Conservation (phyloP, 1,139 yeast species). For the Citeromyces siamensis region DNA sequence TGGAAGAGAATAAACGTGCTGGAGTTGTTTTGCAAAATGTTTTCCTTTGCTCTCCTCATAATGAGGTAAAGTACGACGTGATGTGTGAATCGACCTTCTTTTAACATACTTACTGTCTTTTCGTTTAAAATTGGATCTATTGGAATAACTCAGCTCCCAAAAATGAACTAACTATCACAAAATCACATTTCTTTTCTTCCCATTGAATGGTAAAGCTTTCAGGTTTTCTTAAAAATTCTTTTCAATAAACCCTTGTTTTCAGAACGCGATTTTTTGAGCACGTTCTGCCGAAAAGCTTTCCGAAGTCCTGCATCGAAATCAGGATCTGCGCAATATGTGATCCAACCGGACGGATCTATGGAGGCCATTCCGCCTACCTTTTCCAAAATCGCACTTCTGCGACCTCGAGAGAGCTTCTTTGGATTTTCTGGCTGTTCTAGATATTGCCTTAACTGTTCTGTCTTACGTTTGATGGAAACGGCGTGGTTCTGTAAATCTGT, state of each 20-base stretch:
- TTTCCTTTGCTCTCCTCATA: no score
- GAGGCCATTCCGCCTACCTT: neutral
- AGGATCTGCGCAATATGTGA: conserved; percentile 22
- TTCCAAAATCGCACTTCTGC: neutral
- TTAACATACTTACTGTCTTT: no score
- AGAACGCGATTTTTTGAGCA: conserved; percentile 7
- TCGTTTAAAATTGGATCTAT: no score
- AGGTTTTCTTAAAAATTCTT: conserved; percentile 13
- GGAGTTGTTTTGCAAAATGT: no score
- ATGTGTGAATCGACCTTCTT: no score
- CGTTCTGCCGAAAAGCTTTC: conserved; percentile 12
- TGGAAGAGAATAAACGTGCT: no score
- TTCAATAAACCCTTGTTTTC: conserved; percentile 11
- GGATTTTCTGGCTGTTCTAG: conserved; percentile 25
- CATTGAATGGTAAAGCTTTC: no score
- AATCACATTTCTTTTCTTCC: no score
- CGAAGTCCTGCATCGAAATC: conserved; percentile 6
- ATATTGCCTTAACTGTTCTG: conserved; percentile 22
- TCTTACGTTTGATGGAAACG: conserved; percentile 23
- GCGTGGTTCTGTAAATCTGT: conserved; percentile 36
- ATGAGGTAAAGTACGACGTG: no score
- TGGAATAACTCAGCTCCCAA: no score
- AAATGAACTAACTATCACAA: no score
- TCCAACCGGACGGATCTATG: conserved; percentile 20
- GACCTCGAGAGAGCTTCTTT: neutral